phyloP scores from a whole-genome alignment of 2,329 filamentous ascomycete genomes.

The Daldinia eschscholtzii region DNA sequence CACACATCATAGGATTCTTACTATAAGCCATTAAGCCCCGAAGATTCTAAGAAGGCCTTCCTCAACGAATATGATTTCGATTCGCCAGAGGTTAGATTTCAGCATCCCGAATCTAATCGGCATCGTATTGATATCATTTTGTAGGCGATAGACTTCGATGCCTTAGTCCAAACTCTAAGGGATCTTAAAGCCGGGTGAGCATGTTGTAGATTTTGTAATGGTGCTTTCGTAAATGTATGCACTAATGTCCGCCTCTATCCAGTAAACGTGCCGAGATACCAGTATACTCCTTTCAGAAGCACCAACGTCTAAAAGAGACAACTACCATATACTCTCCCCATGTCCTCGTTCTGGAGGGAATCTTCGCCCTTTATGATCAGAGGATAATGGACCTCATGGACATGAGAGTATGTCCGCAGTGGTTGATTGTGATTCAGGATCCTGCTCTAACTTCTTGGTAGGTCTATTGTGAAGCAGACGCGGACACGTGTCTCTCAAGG shows the following conservation, averaged over 20 bases:
- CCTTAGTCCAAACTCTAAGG: constrained; percentile 80
- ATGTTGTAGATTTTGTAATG: constrained; percentile 40
- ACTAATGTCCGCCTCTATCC: constrained; percentile 25
- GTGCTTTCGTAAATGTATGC: constrained; percentile 20
- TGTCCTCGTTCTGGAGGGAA: constrained; percentile 94
- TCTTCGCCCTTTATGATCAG: constrained; percentile 91
- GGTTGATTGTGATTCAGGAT: constrained; percentile 6
- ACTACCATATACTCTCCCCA: constrained; percentile 96
- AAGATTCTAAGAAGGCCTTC: constrained; percentile 85
- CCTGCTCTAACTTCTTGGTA: constrained; percentile 49
- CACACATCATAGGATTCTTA: constrained; percentile 81
- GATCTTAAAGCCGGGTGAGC: constrained; percentile 91
- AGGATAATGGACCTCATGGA: constrained; percentile 89
- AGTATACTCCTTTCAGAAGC: constrained; percentile 94
- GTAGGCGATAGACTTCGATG: constrained; percentile 91
- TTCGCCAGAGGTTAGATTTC: constrained; percentile 74
- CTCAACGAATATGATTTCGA: constrained; percentile 96
- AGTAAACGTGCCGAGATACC: constrained; percentile 92
- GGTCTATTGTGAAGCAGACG: constrained; percentile 97
- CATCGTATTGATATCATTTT: constrained; percentile 44
- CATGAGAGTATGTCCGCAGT: constrained; percentile 74
- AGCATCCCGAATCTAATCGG: constrained; percentile 3
- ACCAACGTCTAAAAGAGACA: constrained; percentile 82
- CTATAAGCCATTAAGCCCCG: constrained; percentile 88
- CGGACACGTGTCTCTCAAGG: constrained; percentile 90